Base-by-base conservation (phyloP, 1,284 basidiomycete species). In the Boletellus sp. region DNA sequence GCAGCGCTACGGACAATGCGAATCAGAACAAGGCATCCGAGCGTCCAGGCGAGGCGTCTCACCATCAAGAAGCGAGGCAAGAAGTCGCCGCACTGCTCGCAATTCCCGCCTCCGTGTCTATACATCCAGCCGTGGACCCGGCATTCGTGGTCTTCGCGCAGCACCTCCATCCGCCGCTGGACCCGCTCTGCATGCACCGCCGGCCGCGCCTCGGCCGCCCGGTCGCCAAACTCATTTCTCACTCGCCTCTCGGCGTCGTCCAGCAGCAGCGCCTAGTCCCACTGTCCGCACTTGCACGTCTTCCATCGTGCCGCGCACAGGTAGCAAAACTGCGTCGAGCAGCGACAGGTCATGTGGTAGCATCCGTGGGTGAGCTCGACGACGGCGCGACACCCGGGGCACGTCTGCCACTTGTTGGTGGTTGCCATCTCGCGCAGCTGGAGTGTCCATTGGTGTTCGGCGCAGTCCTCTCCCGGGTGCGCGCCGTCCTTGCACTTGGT, bases 291-390 rank as follows among this genome's bases (percentile, higher is more conserved):
- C 0, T 7, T 7, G 36, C 72, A 73, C 2, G 58, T 68, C 54
- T 66, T 72, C 73, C 72, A 74, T 33, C 37, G 46, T 17, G 60
- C 65, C 8, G 55, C 56, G 54, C 73, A 75, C n/a, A 69, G 30
- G 51, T 75, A 74, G 52, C 73, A 74, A 55, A 75, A 75, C 50
- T 74, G 55, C 7, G 64, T 59, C 17, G 58, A 58, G 54, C 73
- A 74, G 4, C 69, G 61, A 47, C 73, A 76, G 25, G 66, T 72
- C 55, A 75, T 74, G 37, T 76, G 73, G 43, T 64, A 70, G 49
- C 73, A 75, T 0, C 73, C 73, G 13, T 59, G 47, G 36, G 55
- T 59, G 37, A 72, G 70, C 50, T 76, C 73, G 39, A 75, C 60
- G 38, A 75, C 61, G 30, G 63, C 56, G 38, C 60, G 59, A 55